A percentile compares a stretch with the other conserved stretches of the same genome.
These are phyloP conservation scores for Aspergillus novoparasiticus DNA, from an alignment of 2,329 filamentous ascomycete species.

Conservation along the genomic window DNA sequence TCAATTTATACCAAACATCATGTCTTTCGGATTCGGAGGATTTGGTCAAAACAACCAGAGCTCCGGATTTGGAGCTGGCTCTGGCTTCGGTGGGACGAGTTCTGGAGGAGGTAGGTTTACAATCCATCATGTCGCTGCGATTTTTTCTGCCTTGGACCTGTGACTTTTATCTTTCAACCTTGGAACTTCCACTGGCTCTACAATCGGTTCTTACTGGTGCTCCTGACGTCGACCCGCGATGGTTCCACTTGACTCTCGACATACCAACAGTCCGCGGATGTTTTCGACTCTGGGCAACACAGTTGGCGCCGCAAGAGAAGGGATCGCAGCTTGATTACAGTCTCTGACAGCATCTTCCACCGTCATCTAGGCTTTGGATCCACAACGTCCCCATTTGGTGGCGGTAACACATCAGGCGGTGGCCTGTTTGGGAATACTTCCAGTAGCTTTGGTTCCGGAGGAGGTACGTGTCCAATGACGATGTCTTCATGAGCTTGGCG, in stretches of 20 bases:
- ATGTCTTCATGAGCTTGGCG: constrained; percentile 27
- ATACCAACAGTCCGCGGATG: constrained; percentile 23
- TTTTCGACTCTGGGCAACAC: constrained; percentile 31
- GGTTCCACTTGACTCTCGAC: constrained; percentile 26
- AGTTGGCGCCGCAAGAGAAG: constrained; percentile 31
- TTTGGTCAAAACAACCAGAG: constrained; percentile 63
- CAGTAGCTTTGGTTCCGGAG: constrained; percentile 44
- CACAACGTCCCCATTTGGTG: constrained; percentile 41
- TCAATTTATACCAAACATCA: constrained; percentile 30
- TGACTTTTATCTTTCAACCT: not conserved
- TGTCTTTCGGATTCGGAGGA: constrained; percentile 54
- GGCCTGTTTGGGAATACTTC: constrained; percentile 40
- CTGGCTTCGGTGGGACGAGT: constrained; percentile 37
- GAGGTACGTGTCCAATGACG: constrained; percentile 42
- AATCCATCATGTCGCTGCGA: constrained; percentile 11
- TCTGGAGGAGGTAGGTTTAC: constrained; percentile 42
- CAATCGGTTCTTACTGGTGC: constrained; percentile 27
- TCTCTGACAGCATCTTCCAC: constrained; percentile 42
- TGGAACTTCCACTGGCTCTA: constrained; percentile 10
- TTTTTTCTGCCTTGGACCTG: constrained; percentile 8
- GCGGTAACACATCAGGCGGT: constrained; percentile 34
- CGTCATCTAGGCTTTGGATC: constrained; percentile 46
- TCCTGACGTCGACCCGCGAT: constrained; percentile 34
- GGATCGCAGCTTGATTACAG: constrained; percentile 36
- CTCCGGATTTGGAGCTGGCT: constrained; percentile 42